These are phyloP conservation scores for Plectosphaerella cucumerina DNA, from an alignment of 2,329 filamentous ascomycete genomes.

Conservation along the genomic window DNA sequence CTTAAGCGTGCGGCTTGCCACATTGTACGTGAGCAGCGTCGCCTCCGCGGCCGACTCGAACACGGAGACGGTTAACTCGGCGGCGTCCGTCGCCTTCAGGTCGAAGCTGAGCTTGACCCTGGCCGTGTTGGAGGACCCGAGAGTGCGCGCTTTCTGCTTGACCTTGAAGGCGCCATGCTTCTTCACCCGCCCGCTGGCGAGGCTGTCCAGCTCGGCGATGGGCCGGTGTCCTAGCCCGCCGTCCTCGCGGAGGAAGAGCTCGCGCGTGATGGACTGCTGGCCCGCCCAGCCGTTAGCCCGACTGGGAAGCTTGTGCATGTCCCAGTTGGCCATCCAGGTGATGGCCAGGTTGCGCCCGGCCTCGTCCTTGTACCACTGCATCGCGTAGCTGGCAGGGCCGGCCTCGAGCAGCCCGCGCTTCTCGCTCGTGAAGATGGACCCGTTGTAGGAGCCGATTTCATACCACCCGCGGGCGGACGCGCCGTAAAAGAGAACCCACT, in stretches of 20 bases:
- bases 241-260: slow-evolving; percentile 22
- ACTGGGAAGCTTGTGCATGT: slow-evolving; percentile 18
- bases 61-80: slow-evolving; percentile 17
- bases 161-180: slow-evolving; percentile 12
- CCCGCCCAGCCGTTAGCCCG: slow-evolving; percentile 23
- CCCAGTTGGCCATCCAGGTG: slow-evolving; percentile 21
- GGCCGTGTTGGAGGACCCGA: slow-evolving; percentile 17
- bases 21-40: slow-evolving; percentile 16
- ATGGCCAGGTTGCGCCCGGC: slow-evolving; percentile 20
- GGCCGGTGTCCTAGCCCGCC: slow-evolving; percentile 20
- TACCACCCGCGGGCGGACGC: slow-evolving; percentile 15
- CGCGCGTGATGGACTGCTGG: slow-evolving; percentile 21
- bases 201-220: slow-evolving; percentile 16
- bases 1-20: slow-evolving; percentile 15
- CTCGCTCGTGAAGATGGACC: slow-evolving; percentile 16
- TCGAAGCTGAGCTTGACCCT: slow-evolving; percentile 18
- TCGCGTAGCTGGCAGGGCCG: slow-evolving; percentile 21
- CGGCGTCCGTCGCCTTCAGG: slow-evolving; percentile 17
- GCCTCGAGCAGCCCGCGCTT: slow-evolving; percentile 18
- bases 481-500: slow-evolving; percentile 22
- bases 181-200: slow-evolving; percentile 13
- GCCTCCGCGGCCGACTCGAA: slow-evolving; percentile 19
- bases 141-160: slow-evolving; percentile 7
- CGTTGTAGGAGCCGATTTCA: slow-evolving; percentile 18
- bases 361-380: slow-evolving; percentile 25